Conservation (phyloP, 2,329 filamentous ascomycete genomes). For the Moelleriella libera region DNA sequence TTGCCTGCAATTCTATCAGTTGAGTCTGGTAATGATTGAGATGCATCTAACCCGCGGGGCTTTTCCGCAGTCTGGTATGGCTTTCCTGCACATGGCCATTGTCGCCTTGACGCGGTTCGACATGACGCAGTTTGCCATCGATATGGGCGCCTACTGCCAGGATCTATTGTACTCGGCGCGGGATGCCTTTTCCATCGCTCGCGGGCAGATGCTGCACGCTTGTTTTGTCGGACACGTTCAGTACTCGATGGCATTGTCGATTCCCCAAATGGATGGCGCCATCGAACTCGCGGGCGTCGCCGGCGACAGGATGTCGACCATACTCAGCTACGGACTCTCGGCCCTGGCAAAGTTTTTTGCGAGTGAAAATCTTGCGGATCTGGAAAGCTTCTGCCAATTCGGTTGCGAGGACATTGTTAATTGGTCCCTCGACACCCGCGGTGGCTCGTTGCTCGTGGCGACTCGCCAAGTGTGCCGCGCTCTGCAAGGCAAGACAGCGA, state of each 20-base stretch:
- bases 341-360: slow-evolving; percentile 55
- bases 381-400: slow-evolving; percentile 57
- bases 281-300: slow-evolving; percentile 51
- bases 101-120: slow-evolving; percentile 57
- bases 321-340: slow-evolving; percentile 56
- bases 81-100: slow-evolving; percentile 53
- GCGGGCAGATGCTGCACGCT: slow-evolving; percentile 55
- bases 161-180: slow-evolving; percentile 49
- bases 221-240: slow-evolving; percentile 59
- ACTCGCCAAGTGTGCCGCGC: slow-evolving; percentile 54
- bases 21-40: slow-evolving; percentile 51
- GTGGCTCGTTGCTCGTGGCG: slow-evolving; percentile 54
- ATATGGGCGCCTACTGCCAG: slow-evolving; percentile 48
- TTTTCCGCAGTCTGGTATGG: slow-evolving; percentile 56
- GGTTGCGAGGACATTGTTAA: slow-evolving; percentile 60
- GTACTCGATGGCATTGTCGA: slow-evolving; percentile 41
- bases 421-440: slow-evolving; percentile 58
- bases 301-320: slow-evolving; percentile 57
- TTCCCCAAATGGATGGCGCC: slow-evolving; percentile 48
- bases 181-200: slow-evolving; percentile 51
- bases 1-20: slow-evolving; percentile 56
- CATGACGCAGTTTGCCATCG: slow-evolving; percentile 52
- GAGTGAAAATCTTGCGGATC: slow-evolving; percentile 52
- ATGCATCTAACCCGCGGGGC: slow-evolving; percentile 48
- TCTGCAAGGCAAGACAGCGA: slow-evolving; percentile 58